Base-by-base conservation (phyloP, 73 alveolate species). In the Uronychia binucleata region DNA sequence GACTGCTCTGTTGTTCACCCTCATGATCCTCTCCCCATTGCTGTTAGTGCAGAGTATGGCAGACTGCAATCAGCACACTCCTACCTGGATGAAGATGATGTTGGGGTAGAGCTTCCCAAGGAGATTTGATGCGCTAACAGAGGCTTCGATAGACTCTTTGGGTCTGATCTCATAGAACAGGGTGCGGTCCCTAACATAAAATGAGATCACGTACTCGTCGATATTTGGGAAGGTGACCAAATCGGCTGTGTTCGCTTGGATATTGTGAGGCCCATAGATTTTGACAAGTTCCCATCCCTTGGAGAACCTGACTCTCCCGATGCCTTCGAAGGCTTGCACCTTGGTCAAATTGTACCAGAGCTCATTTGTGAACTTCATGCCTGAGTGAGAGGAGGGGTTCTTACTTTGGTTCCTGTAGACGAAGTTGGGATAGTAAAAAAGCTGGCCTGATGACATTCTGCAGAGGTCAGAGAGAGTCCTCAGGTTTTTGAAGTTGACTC, bases 11-110 rank as follows among this genome's bases (percentile, higher is more conserved):
- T 98, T 98, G 83, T 98, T 99, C 26, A 97, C 93, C 78, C 99
- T 88, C 27, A 98, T 94, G 86, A 98, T 92, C 92, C 99, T 94
- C 57, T 88, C 97, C 27, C 99, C 99, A 78, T 97, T 96, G 26
- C 97, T 93, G 33, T 95, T 84, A 0, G 99, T 91, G 86, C 95
- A 98, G n/a, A 98, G 84, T 75, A 98, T 75, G 30, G 99, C 98
- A 31, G 97, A 82, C 88, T 98, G 5, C 96, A 19, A 98, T 82
- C 80, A 94, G 96, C n/a, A 98, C 34, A 88, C 86, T 93, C 78
- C 89, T 76, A 14, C 58, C 75, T 31, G 34, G 30, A 28, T 79
- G 67, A 59, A 31, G 26, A 57, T 29, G 30, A 29, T 57, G 25
- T 5, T 59, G 30, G 8, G 34, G 33, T 59, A 46, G 5, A 46